Evolutionary conservation across 148 eudicot genomes (phyloP).

Genomic region (Vaccinium vitisidaea): DNA sequence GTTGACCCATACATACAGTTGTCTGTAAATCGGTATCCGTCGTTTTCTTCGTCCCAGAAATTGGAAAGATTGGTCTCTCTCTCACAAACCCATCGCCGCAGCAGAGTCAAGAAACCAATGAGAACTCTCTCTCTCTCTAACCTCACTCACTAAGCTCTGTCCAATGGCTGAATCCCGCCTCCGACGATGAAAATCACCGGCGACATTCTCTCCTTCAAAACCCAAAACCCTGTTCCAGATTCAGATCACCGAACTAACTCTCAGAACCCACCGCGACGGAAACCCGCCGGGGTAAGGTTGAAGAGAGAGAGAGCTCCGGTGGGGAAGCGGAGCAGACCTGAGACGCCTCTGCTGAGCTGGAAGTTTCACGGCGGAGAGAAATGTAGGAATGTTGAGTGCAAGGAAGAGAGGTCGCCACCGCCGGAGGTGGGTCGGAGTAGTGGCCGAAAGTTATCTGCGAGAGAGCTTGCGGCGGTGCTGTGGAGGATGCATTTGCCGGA

Average conservation of each 20-base stretch:
- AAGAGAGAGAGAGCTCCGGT: conserved; percentile 31
- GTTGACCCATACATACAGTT: not conserved
- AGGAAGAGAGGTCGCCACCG: conserved; percentile 36
- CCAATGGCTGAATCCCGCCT: conserved; percentile 24
- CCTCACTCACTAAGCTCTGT: not conserved
- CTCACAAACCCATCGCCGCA: not conserved
- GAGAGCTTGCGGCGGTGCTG: conserved; percentile 66
- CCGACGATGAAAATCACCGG: conserved; percentile 51
- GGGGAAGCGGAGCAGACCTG: conserved; percentile 53
- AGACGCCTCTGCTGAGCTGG: conserved; percentile 77
- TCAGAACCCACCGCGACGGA: conserved; percentile 39
- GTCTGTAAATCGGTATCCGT: conserved; percentile 4
- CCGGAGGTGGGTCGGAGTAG: conserved; percentile 26
- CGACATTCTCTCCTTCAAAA: conserved; percentile 25
- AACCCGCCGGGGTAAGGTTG: conserved; percentile 25
- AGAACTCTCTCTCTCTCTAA: not conserved
- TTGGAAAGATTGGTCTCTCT: not conserved
- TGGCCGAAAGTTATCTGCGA: conserved; percentile 51
- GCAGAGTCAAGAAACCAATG: not conserved
- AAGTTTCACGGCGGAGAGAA: conserved; percentile 36
- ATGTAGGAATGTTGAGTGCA: not conserved
- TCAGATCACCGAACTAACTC: conserved; percentile 44
- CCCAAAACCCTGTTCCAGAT: conserved; percentile 13
- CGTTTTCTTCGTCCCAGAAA: conserved; percentile 22
- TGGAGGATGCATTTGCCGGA: conserved; percentile 61